phyloP scores from a whole-genome alignment of 441 rosid genomes.

The Theobroma grandiflorum region DNA sequence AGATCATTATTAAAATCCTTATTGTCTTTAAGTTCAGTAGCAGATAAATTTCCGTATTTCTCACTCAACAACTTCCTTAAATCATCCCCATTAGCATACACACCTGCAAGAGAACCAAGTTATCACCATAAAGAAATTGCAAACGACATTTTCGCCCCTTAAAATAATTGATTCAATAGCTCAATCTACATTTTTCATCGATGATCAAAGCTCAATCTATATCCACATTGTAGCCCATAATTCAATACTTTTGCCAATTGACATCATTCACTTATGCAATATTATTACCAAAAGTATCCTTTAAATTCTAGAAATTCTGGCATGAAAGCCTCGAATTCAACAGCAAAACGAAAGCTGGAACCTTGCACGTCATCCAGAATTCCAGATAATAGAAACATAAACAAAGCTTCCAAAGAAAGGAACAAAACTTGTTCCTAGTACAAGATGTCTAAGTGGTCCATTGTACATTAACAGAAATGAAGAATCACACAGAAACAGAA shows the following conservation, averaged over 20 bases:
- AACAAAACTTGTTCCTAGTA: background rate
- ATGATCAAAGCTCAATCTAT: too few species aligned
- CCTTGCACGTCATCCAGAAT: background rate
- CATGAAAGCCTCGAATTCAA: background rate
- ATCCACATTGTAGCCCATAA: background rate
- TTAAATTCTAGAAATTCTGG: background rate
- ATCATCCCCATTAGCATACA: constrained; percentile 73
- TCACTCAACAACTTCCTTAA: constrained; percentile 60
- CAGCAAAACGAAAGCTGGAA: constrained; percentile 7
- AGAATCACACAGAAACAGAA: background rate
- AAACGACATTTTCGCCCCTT: background rate
- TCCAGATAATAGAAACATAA: background rate
- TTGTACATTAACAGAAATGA: background rate
- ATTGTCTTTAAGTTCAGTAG: constrained; percentile 66
- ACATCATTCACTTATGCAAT: background rate
- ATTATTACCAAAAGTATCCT: background rate
- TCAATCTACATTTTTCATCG: background rate
- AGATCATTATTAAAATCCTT: constrained; percentile 61
- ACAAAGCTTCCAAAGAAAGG: background rate
- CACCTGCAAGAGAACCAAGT: constrained; percentile 50
- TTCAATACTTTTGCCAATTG: background rate
- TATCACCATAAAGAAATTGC: background rate
- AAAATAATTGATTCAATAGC: background rate
- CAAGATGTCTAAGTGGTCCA: background rate
- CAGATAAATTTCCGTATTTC: constrained; percentile 65